phyloP scores from a whole-genome alignment of 1,284 basidiomycete genomes.

The Cutaneotrichosporon cutaneum region DNA sequence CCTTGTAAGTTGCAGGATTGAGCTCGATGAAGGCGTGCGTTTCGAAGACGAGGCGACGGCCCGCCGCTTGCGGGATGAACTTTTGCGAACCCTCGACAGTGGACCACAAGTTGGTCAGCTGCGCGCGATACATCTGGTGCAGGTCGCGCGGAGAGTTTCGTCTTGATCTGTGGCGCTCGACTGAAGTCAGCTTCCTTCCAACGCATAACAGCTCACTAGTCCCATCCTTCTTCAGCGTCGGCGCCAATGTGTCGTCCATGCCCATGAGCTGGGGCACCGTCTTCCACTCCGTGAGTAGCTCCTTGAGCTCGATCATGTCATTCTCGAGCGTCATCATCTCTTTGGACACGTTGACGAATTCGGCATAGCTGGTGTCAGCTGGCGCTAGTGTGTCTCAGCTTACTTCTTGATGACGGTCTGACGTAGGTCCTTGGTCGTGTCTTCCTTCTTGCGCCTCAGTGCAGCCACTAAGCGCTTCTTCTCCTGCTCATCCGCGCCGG shows the following conservation, averaged over 20 bases:
- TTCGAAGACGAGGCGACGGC: conserved; percentile 86
- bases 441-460: conserved; percentile 41
- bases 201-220: conserved; percentile 30
- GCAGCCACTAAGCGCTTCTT: conserved; percentile 49
- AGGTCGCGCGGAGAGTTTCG: conserved; percentile 91
- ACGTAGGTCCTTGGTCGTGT: conserved; percentile 43
- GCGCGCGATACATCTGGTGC: conserved; percentile 86
- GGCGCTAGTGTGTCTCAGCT: conserved; percentile 27
- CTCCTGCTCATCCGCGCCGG: conserved; percentile 52
- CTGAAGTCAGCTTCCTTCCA: conserved; percentile 20
- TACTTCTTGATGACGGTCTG: conserved; percentile 88
- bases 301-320: conserved; percentile 96
- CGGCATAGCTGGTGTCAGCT: conserved; percentile 69
- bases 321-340: conserved; percentile 96
- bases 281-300: conserved; percentile 90
- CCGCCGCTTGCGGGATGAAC: conserved; percentile 84
- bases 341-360: conserved; percentile 95
- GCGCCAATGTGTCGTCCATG: conserved; percentile 65
- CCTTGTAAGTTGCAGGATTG: conserved; percentile 93
- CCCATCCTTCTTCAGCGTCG: conserved; percentile 46
- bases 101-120: conserved; percentile 86
- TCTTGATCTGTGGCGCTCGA: conserved; percentile 65
- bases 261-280: conserved; percentile 88
- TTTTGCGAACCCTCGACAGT: conserved; percentile 96
- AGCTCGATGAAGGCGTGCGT: conserved; percentile 79